Percentiles rank a stretch among this genome's conserved stretches.
These are phyloP conservation scores for Metschnikowia chrysomelidarum DNA, from an alignment of 805 yeast genomes.

Conservation along the genomic window DNA sequence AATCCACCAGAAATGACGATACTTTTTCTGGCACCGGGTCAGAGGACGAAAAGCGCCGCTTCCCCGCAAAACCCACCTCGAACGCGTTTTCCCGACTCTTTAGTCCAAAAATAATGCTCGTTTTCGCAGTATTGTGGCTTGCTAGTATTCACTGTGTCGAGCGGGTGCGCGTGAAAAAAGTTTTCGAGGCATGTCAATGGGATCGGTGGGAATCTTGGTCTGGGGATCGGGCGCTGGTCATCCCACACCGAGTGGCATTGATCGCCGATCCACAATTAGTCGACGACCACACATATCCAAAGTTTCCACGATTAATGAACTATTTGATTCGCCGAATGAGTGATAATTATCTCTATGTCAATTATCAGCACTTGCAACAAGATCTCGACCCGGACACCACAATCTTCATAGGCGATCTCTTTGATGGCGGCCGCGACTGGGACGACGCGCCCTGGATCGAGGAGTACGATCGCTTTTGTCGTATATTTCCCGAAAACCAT, in stretches of 20 bases:
- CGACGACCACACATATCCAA: slow-evolving; percentile 85
- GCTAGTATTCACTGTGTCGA: slow-evolving; percentile 31
- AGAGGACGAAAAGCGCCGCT: neutral
- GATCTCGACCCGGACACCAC: slow-evolving; percentile 70
- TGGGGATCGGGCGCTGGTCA: slow-evolving; percentile 16
- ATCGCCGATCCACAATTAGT: slow-evolving; percentile 95
- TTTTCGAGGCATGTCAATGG: slow-evolving; percentile 49
- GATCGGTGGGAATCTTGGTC: slow-evolving; percentile 62
- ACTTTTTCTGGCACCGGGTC: slow-evolving; percentile 1
- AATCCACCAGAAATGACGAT: too few species aligned
- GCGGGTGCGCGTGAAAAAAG: slow-evolving; percentile 26
- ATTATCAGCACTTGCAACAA: slow-evolving; percentile 59
- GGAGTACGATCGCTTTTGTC: slow-evolving; percentile 68
- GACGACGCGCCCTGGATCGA: slow-evolving; percentile 61
- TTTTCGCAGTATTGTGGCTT: slow-evolving; percentile 24
- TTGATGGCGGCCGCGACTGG: slow-evolving; percentile 96
- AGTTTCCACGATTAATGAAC: slow-evolving; percentile 49
- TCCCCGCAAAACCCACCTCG: neutral
- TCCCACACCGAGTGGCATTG: slow-evolving; percentile 51
- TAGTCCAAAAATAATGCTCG: slow-evolving; percentile 1
- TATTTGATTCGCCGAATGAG: slow-evolving; percentile 58
- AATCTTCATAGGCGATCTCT: slow-evolving; percentile 84
- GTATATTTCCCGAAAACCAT: slow-evolving; percentile 60
- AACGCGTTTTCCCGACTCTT: neutral
- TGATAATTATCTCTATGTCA: slow-evolving; percentile 79